A percentile compares a stretch with the other conserved stretches of the same genome.
Evolutionary conservation across 495 filamentous ascomycete species (phyloP).

Genomic region (Haplographium delicatum): DNA sequence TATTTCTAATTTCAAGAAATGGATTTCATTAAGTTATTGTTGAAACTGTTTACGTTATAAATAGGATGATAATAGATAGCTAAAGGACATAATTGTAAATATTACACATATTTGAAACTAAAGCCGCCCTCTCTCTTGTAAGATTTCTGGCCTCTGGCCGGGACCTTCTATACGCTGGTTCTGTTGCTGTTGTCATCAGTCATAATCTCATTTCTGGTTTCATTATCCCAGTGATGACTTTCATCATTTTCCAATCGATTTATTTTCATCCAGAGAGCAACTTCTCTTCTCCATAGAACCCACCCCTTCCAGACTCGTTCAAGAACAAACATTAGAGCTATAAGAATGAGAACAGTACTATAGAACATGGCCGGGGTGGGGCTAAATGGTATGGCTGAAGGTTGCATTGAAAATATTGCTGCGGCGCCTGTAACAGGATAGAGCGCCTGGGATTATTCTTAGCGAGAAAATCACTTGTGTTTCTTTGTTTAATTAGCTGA

Average conservation of each 20-base stretch:
- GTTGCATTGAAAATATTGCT: conserved; percentile 1
- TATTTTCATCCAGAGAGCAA: background rate
- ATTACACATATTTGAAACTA: too few species aligned
- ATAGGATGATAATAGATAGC: too few species aligned
- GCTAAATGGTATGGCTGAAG: background rate
- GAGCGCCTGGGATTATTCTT: background rate
- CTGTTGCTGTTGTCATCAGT: too few species aligned
- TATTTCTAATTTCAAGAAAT: too few species aligned
- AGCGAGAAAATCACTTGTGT: too few species aligned
- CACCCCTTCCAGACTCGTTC: background rate
- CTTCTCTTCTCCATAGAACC: background rate
- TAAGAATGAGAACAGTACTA: background rate
- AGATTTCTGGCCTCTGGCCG: too few species aligned
- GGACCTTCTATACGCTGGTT: too few species aligned
- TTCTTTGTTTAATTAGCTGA: background rate
- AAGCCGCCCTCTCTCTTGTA: too few species aligned
- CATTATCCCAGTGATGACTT: background rate
- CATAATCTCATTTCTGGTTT: too few species aligned
- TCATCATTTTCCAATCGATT: background rate
- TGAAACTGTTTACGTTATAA: too few species aligned
- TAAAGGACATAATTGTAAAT: too few species aligned
- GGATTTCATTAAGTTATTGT: too few species aligned
- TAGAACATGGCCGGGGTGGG: background rate
- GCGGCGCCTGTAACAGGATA: background rate
- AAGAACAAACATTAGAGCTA: background rate